A percentile compares a stretch with the other conserved stretches of the same genome.
These are phyloP conservation scores for Obba rivulosa DNA, from an alignment of 768 basidiomycete genomes.

Conservation along the genomic window DNA sequence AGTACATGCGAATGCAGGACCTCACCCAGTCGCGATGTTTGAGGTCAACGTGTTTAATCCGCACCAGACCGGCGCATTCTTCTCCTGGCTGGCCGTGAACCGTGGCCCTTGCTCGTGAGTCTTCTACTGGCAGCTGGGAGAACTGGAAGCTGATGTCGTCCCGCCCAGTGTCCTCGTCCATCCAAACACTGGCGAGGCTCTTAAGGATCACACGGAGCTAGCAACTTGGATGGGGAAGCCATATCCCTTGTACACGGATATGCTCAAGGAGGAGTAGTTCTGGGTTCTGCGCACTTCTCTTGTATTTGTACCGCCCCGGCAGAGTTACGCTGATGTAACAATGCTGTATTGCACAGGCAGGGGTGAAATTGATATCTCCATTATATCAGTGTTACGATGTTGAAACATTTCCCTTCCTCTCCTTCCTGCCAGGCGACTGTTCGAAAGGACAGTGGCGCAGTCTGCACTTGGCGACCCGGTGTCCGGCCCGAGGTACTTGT, in stretches of 20 bases:
- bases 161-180: slow-evolving; percentile 58
- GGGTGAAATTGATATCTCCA: too few species aligned
- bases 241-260: slow-evolving; percentile 47
- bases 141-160: not conserved
- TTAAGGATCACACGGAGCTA: slow-evolving; percentile 58
- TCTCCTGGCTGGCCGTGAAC: slow-evolving; percentile 62
- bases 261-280: slow-evolving; percentile 22
- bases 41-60: slow-evolving; percentile 64
- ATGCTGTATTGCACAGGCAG: too few species aligned
- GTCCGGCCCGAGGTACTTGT: not conserved
- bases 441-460: too few species aligned
- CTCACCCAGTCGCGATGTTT: slow-evolving; percentile 70
- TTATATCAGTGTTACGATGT: too few species aligned
- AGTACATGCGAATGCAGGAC: slow-evolving; percentile 32
- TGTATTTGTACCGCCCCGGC: too few species aligned
- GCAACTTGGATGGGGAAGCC: slow-evolving; percentile 62
- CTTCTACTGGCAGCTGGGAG: not conserved
- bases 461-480: too few species aligned
- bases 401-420: too few species aligned
- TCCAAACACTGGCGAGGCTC: slow-evolving; percentile 56
- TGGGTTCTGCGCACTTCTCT: too few species aligned
- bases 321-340: too few species aligned
- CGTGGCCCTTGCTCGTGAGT: slow-evolving; percentile 70
- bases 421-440: too few species aligned
- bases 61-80: slow-evolving; percentile 64